phyloP scores from a whole-genome alignment of 2,329 filamentous ascomycete genomes.

The Diaporthe sp. region DNA sequence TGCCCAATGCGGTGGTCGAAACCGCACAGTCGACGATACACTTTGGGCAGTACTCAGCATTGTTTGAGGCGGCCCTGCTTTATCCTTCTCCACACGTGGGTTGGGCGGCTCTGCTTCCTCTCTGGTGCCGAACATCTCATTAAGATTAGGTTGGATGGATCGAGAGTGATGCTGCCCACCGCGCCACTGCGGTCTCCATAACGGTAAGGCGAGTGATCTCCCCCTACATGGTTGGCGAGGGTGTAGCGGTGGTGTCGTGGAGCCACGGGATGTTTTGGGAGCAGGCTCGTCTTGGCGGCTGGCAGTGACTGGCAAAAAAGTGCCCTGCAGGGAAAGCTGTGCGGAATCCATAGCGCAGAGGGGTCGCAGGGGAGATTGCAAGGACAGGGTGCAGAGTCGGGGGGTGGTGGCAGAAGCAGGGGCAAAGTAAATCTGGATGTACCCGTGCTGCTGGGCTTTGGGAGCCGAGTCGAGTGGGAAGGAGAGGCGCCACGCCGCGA shows the following conservation, averaged over 20 bases:
- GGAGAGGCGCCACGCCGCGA: slow-evolving; percentile 27
- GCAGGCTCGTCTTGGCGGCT: slow-evolving; percentile 25
- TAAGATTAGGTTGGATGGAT: slow-evolving; percentile 27
- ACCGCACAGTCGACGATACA: slow-evolving; percentile 22
- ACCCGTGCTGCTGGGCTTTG: slow-evolving; percentile 20
- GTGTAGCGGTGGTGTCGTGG: slow-evolving; percentile 12
- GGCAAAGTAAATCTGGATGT: slow-evolving; percentile 22
- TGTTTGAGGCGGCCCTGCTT: neutral
- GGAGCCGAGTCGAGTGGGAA: slow-evolving; percentile 3
- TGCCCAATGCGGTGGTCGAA: slow-evolving; percentile 25
- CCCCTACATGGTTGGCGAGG: slow-evolving; percentile 16
- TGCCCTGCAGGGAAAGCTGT: slow-evolving; percentile 32
- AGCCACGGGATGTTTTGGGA: slow-evolving; percentile 19
- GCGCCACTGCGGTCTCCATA: slow-evolving; percentile 23
- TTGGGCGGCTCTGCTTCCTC: slow-evolving; percentile 9
- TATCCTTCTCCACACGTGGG: slow-evolving; percentile 14
- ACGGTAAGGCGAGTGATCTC: slow-evolving; percentile 14
- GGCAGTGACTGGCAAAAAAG: neutral
- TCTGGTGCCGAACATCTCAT: slow-evolving; percentile 14
- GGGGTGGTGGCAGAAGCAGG: slow-evolving; percentile 14
- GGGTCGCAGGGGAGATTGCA: slow-evolving; percentile 29
- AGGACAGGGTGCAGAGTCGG: slow-evolving; percentile 28
- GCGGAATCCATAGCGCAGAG: slow-evolving; percentile 31
- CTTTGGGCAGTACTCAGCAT: slow-evolving; percentile 19
- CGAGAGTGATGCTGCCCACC: slow-evolving; percentile 24